Conservation (phyloP, 1,284 basidiomycete genomes). For the Ceratobasidium sp. region DNA sequence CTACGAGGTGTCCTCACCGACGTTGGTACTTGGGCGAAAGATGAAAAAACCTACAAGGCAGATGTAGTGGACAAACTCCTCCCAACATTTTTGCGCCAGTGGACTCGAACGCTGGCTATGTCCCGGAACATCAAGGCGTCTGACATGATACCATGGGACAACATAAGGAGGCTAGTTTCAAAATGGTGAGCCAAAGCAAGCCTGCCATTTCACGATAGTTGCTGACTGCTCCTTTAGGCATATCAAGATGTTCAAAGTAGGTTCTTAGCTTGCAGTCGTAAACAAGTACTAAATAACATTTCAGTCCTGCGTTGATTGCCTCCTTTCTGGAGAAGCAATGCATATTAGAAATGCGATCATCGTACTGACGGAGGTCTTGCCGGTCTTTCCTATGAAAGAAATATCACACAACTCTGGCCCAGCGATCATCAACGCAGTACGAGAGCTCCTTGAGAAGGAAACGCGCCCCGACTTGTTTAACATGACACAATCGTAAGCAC, state of each 20-base stretch:
- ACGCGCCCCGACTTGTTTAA: slow-evolving; percentile 70
- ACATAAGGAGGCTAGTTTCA: slow-evolving; percentile 75
- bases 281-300: slow-evolving; percentile 48
- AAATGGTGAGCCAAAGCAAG: slow-evolving; percentile 85
- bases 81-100: slow-evolving; percentile 31
- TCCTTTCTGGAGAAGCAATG: slow-evolving; percentile 81
- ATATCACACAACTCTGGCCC: slow-evolving; percentile 67
- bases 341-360: slow-evolving; percentile 94
- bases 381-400: slow-evolving; percentile 83
- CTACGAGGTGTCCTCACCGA: slow-evolving; percentile 83
- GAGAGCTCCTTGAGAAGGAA: slow-evolving; percentile 77
- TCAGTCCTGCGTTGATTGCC: slow-evolving; percentile 52
- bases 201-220: neutral
- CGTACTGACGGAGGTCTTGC: slow-evolving; percentile 88
- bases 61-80: slow-evolving; percentile 68
- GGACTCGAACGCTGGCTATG: slow-evolving; percentile 25
- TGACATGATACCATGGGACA: slow-evolving; percentile 63
- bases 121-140: slow-evolving; percentile 55
- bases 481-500: slow-evolving; percentile 74
- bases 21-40: slow-evolving; percentile 79
- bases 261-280: slow-evolving; percentile 31
- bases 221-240: slow-evolving; percentile 34
- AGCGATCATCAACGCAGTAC: slow-evolving; percentile 73
- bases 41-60: slow-evolving; percentile 73
- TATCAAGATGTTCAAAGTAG: slow-evolving; percentile 51